Conservation (phyloP, 331 rosid genomes). For the Rhamnella rubrinervis region DNA sequence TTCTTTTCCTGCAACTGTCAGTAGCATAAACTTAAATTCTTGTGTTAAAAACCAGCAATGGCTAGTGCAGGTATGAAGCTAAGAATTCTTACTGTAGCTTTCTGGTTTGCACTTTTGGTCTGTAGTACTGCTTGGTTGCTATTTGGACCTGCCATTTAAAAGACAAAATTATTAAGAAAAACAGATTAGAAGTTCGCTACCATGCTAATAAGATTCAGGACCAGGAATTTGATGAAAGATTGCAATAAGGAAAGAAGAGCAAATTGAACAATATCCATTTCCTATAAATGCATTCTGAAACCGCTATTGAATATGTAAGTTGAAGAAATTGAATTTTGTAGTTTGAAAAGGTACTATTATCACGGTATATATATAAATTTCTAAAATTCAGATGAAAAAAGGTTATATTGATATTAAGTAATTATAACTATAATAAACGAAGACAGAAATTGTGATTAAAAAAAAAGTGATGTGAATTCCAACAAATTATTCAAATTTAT, state of each 20-base stretch:
- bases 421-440: no score
- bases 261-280: no score
- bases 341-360: no score
- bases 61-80: not conserved
- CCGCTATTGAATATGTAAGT: no score
- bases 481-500: no score
- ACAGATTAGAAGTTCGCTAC: not conserved
- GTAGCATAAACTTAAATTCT: conserved; percentile 6
- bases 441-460: no score
- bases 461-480: no score
- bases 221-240: not conserved
- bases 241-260: not conserved
- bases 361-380: no score
- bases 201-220: not conserved
- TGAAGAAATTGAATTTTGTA: no score
- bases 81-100: conserved; percentile 46
- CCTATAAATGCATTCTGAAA: no score
- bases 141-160: conserved; percentile 39
- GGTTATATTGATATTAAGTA: no score
- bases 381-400: no score
- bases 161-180: conserved; percentile 8
- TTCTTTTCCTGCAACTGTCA: conserved; percentile 49
- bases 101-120: conserved; percentile 27
- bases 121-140: conserved; percentile 34
- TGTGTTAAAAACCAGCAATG: conserved; percentile 5